phyloP scores from a whole-genome alignment of 2,329 filamentous ascomycete genomes.

The Thielaviopsis ethacetica region DNA sequence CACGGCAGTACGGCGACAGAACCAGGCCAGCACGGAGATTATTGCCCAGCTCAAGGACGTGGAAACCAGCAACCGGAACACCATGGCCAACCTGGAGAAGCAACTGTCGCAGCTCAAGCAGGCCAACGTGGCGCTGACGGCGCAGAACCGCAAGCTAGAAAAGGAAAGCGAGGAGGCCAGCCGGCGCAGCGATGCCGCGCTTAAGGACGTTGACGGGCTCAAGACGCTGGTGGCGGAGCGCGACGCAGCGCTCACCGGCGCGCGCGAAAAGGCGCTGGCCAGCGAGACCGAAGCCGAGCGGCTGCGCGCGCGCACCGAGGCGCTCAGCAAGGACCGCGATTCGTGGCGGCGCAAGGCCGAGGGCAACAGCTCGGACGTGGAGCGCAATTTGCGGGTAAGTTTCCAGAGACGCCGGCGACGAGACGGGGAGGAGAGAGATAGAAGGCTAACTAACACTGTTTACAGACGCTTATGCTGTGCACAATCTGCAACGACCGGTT shows the following conservation, averaged over 20 bases:
- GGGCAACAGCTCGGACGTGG: slow-evolving; percentile 66
- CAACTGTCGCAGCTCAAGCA: slow-evolving; percentile 73
- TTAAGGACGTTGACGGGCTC: slow-evolving; percentile 60
- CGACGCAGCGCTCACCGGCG: slow-evolving; percentile 40
- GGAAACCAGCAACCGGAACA: slow-evolving; percentile 57
- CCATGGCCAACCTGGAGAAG: slow-evolving; percentile 78
- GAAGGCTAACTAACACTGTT: not conserved
- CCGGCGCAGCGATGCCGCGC: slow-evolving; percentile 54
- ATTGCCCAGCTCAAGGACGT: slow-evolving; percentile 85
- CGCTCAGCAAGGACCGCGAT: slow-evolving; percentile 68
- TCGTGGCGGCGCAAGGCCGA: slow-evolving; percentile 70
- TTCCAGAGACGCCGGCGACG: not conserved
- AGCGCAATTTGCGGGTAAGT: slow-evolving; percentile 74
- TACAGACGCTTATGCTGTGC: slow-evolving; percentile 41
- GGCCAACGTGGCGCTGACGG: slow-evolving; percentile 51
- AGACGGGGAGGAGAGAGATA: not conserved
- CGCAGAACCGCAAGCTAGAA: slow-evolving; percentile 63
- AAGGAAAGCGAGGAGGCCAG: slow-evolving; percentile 52
- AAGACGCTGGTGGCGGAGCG: slow-evolving; percentile 59
- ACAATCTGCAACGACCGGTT: slow-evolving; percentile 85
- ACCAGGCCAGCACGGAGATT: slow-evolving; percentile 81
- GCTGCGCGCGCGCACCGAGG: slow-evolving; percentile 58
- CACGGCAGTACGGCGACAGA: slow-evolving; percentile 62
- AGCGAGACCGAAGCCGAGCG: slow-evolving; percentile 66
- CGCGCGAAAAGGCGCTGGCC: slow-evolving; percentile 41